Percentiles rank a stretch among this genome's conserved stretches.
These are phyloP conservation scores for Scedosporium apiospermum DNA, from an alignment of 2,329 filamentous ascomycete genomes.

Conservation along the genomic window DNA sequence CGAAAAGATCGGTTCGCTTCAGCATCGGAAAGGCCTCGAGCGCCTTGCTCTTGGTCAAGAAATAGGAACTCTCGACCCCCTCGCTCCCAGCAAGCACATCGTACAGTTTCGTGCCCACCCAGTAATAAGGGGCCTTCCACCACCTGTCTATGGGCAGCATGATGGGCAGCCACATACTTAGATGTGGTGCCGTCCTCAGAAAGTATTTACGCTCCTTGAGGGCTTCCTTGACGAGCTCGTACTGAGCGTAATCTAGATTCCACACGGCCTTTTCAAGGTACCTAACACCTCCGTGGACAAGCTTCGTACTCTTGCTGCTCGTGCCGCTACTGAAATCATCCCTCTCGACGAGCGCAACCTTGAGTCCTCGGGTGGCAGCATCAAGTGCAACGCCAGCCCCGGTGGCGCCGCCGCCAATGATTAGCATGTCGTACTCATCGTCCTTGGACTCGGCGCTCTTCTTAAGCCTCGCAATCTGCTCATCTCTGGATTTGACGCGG, in stretches of 20 bases:
- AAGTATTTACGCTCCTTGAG: constrained; percentile 68
- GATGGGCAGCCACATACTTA: constrained; percentile 65
- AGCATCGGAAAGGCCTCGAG: constrained; percentile 84
- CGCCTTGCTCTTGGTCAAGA: constrained; percentile 76
- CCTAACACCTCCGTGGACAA: constrained; percentile 67
- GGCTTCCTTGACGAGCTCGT: constrained; percentile 61
- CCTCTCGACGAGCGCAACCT: constrained; percentile 61
- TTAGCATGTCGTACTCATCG: constrained; percentile 56
- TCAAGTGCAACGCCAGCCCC: constrained; percentile 64
- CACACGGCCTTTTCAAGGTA: constrained; percentile 69
- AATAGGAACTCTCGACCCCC: constrained; percentile 83
- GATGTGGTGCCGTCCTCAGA: constrained; percentile 63
- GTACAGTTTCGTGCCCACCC: constrained; percentile 72
- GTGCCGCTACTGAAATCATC: constrained; percentile 68
- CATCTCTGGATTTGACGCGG: constrained; percentile 48
- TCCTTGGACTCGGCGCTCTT: constrained; percentile 21
- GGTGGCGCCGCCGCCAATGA: constrained; percentile 64
- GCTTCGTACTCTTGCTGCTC: constrained; percentile 66
- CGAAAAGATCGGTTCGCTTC: constrained; percentile 67
- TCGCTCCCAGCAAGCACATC: constrained; percentile 78
- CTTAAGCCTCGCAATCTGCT: constrained; percentile 55
- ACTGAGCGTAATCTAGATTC: constrained; percentile 67
- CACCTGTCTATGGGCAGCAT: constrained; percentile 67
- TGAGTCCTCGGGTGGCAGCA: constrained; percentile 60
- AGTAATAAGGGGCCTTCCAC: constrained; percentile 72